Base-by-base conservation (phyloP, 495 filamentous ascomycete species). In the Trichoderma asperelloides region DNA sequence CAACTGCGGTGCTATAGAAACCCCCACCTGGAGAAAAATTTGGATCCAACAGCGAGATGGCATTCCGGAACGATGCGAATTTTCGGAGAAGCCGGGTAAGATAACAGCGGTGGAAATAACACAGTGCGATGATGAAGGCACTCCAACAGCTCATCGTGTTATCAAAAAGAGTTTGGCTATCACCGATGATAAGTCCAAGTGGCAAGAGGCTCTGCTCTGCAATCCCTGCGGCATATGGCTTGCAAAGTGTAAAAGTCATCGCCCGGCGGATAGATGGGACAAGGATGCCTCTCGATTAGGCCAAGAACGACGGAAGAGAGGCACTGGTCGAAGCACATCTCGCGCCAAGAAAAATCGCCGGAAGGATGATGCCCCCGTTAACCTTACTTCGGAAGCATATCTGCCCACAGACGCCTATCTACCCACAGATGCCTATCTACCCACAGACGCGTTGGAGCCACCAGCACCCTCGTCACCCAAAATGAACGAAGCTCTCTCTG, bases 201-300 rank as follows among this genome's bases (percentile, higher is more conserved):
- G 87, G 77, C 82, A 79, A 13, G 85, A 89, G 66, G 80, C 92
- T 37, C 78, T 90, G 23, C 84, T 97, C 28, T 98, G 95, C 80
- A 98, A 98, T 78, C 93, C 95, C 70, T 98, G 95, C 72, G 95
- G 95, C 16, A 84, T 98, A 40, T 98, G 92, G 93, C 85, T 97
- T 67, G 86, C 88, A 51, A 97, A 96, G 70, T 91, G 88, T 73
- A 92, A 90, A 72, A 81, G 75, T 37, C 96, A 96, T 83, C 85
- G 95, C 9, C 95, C 95, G 1, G 81, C 86, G 63, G 86, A 91
- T 57, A 86, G 88, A 67, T 98, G 94, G 94, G 88, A 88, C 68
- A 89, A 89, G 65, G 82, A 87, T 33, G 78, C 80, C 28, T 77
- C 81, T 49, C 79, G 80, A 13, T 78, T 82, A 11, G 78, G 78